Base-by-base conservation (phyloP, 441 rosid genomes). In the Populus trichocarpa region DNA sequence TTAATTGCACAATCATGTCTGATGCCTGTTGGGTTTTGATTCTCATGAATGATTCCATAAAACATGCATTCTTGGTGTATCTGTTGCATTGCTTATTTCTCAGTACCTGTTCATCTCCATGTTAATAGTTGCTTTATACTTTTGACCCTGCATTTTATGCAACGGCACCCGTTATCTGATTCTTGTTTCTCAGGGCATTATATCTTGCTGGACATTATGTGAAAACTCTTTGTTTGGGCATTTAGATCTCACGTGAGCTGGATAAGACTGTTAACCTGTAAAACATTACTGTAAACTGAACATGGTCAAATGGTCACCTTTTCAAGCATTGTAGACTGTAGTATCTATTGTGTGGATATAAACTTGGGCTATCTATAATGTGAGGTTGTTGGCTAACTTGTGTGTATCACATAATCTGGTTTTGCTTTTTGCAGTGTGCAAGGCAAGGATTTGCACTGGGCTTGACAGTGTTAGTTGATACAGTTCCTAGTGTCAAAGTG, bases 361-460 rank as follows among this genome's bases (percentile, higher is more conserved):
- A 26, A 66, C 36, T 50, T 76, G 40, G 70, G 32, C 22, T n/a
- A 23, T 76, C 13, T 50, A 3, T 78, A 33, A 35, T 20, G 14
- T n/a, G 4, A 28, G 10, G 68, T 28, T 30, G 33, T 63, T 67
- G 28, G 46, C 70, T 74, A 25, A 70, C 5, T 22, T 78, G 67
- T 71, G 67, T 77, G 57, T 35, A 70, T 53, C 69, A 11, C 6
- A n/a, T 71, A 8, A 53, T 76, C 40, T 71, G 69, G 26, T 69
- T 53, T 36, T 69, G 16, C 13, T 72, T 73, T 79, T 84, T 85
- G 14, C 88, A 94, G 98, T 94, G 95, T 81, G 99, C 98, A 32
- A 92, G 98, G 77, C 98, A 93, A 81, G 98, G 98, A 64, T 96
- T 94, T 89, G 94, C 99, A 3, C 85, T 96, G 85, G 99, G 97